phyloP scores from a whole-genome alignment of 306 rosid species.

The Quercus agrifolia region DNA sequence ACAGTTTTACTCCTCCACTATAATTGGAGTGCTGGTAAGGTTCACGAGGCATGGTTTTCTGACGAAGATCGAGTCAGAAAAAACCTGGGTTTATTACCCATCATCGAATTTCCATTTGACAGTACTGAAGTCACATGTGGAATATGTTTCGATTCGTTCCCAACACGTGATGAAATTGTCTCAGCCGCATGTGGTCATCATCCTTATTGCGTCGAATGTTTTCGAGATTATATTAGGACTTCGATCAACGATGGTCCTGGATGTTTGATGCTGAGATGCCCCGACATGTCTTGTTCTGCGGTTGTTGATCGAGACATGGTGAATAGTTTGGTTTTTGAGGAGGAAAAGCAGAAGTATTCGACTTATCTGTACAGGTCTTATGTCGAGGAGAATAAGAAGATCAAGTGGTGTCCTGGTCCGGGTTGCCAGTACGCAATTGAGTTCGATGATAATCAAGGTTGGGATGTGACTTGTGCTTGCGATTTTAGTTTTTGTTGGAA shows the following conservation, averaged over 20 bases:
- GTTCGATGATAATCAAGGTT: background rate
- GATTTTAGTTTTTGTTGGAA: conserved; percentile 40
- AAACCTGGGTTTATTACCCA: conserved; percentile 11
- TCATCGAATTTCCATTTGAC: no score
- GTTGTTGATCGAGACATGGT: conserved; percentile 35
- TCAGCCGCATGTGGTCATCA: conserved; percentile 40
- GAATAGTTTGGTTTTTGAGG: background rate
- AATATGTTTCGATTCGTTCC: no score
- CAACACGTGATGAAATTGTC: background rate
- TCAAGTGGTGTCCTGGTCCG: conserved; percentile 48
- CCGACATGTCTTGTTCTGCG: conserved; percentile 36
- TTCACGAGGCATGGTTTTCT: conserved; percentile 41
- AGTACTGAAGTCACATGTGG: no score
- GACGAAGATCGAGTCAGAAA: conserved; percentile 31
- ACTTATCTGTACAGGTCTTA: conserved; percentile 38
- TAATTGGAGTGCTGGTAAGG: conserved; percentile 33
- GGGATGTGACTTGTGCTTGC: conserved; percentile 36
- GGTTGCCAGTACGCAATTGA: conserved; percentile 36
- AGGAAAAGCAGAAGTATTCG: conserved; percentile 28
- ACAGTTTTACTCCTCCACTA: conserved; percentile 29
- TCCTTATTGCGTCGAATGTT: conserved; percentile 33
- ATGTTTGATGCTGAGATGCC: conserved; percentile 40
- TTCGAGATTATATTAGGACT: conserved; percentile 29
- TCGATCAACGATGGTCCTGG: conserved; percentile 44
- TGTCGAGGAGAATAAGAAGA: conserved; percentile 38